phyloP scores from a whole-genome alignment of 1,284 basidiomycete species.

The Phylloporus sp. region DNA sequence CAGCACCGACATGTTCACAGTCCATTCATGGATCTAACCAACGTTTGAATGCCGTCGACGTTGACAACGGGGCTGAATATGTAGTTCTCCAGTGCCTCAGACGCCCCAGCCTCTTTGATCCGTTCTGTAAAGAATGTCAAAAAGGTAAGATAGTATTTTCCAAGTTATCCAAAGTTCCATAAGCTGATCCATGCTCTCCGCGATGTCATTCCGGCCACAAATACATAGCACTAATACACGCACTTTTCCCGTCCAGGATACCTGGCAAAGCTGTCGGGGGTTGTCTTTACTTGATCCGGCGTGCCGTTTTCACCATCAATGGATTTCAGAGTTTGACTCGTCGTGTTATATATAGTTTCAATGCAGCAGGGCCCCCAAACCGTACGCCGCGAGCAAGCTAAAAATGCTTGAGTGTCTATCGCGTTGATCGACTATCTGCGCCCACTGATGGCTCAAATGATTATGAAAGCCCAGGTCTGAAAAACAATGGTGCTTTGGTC shows the following conservation, averaged over 20 bases:
- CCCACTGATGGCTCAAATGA: slow-evolving; percentile 64
- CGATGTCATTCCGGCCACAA: too few species aligned
- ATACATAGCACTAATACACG: too few species aligned
- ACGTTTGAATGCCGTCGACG: slow-evolving; percentile 52
- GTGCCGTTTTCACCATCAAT: slow-evolving; percentile 39
- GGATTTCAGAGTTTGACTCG: slow-evolving; percentile 46
- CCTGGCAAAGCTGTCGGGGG: slow-evolving; percentile 55
- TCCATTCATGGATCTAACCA: slow-evolving; percentile 58
- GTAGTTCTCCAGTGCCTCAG: slow-evolving; percentile 53
- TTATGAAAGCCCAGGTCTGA: slow-evolving; percentile 62
- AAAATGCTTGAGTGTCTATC: not conserved
- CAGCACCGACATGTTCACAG: too few species aligned
- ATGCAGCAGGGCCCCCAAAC: slow-evolving; percentile 61
- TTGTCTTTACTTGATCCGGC: slow-evolving; percentile 40
- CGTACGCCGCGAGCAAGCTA: slow-evolving; percentile 66
- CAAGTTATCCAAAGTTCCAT: slow-evolving; percentile 37
- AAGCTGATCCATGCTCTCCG: not conserved
- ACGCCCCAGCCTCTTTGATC: slow-evolving; percentile 47
- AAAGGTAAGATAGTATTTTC: slow-evolving; percentile 57
- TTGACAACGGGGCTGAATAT: slow-evolving; percentile 58
- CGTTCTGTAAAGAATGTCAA: slow-evolving; percentile 59
- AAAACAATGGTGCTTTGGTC: slow-evolving; percentile 63
- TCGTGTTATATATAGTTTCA: slow-evolving; percentile 57
- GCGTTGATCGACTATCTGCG: not conserved
- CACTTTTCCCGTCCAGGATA: slow-evolving; percentile 60